Evolutionary conservation across 1,139 yeast species (phyloP).

Genomic region (Arxiozyma slooffiae): DNA sequence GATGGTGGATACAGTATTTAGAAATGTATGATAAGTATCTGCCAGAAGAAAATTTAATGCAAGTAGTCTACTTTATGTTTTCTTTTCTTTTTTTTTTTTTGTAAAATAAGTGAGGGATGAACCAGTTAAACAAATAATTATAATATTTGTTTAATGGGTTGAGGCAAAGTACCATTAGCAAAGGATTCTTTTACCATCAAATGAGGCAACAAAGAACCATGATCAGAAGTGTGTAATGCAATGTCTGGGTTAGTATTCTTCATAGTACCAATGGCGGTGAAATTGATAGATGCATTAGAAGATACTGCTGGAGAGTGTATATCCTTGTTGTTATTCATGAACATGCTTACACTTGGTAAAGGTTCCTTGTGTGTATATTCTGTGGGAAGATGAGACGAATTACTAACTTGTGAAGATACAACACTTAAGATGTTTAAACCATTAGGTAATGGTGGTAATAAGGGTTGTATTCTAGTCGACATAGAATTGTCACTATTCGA

Average conservation of each 20-base stretch:
- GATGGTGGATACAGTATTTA: background rate
- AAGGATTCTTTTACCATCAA: conserved; percentile 15
- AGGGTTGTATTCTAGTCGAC: background rate
- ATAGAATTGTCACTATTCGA: background rate
- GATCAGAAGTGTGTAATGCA: background rate
- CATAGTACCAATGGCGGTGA: no score
- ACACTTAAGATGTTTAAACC: conserved; percentile 22
- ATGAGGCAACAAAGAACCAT: conserved; percentile 5
- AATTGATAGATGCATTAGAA: no score
- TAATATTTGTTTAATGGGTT: conserved; percentile 27
- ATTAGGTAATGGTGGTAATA: conserved; percentile 7
- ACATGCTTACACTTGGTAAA: conserved; percentile 1
- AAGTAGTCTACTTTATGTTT: background rate
- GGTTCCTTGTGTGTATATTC: conserved; percentile 1
- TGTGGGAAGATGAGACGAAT: background rate
- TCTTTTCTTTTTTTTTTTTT: no score
- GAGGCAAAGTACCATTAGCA: conserved; percentile 24
- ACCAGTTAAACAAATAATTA: no score
- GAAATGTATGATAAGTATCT: background rate
- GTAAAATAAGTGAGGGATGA: background rate
- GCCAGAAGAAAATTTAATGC: background rate
- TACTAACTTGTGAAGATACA: conserved; percentile 16
- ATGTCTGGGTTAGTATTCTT: no score
- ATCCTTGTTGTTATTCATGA: background rate
- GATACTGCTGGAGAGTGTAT: background rate